A percentile compares a stretch with the other conserved stretches of the same genome.
These are phyloP conservation scores for Ciborinia camelliae DNA, from an alignment of 2,329 filamentous ascomycete genomes.

Conservation along the genomic window DNA sequence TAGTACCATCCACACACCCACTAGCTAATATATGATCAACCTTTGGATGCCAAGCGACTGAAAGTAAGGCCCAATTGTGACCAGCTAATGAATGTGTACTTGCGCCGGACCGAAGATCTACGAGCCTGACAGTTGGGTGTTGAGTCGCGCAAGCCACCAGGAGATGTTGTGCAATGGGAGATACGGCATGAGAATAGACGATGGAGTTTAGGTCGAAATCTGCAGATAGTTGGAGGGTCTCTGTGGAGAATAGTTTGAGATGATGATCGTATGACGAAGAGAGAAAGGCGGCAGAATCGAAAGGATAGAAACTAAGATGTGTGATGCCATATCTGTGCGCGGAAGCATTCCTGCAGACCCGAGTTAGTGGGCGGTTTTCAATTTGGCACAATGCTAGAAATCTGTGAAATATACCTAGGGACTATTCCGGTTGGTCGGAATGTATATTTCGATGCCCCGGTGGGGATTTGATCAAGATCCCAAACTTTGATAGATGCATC, in stretches of 20 bases:
- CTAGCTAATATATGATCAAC: constrained; percentile 77
- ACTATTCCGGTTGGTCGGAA: constrained; percentile 55
- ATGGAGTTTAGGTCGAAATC: constrained; percentile 66
- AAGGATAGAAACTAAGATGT: constrained; percentile 73
- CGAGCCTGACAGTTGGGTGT: constrained; percentile 75
- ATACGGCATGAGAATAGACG: constrained; percentile 75
- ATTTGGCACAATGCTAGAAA: constrained; percentile 5
- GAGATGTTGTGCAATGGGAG: constrained; percentile 66
- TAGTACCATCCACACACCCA: constrained; percentile 78
- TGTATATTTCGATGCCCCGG: constrained; percentile 40
- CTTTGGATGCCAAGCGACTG: constrained; percentile 77
- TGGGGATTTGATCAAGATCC: constrained; percentile 68
- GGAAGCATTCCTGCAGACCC: constrained; percentile 28
- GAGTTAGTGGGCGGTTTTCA: constrained; percentile 2
- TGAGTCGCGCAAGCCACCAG: constrained; percentile 87
- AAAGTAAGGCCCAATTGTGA: constrained; percentile 63
- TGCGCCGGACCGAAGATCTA: constrained; percentile 81
- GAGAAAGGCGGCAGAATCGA: constrained; percentile 71
- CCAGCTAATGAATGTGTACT: constrained; percentile 68
- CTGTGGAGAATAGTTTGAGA: constrained; percentile 70
- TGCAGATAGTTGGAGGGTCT: constrained; percentile 57
- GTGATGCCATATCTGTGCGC: constrained; percentile 70
- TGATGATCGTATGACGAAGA: constrained; percentile 76
- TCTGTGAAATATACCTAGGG: constrained; percentile 38
- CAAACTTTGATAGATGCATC: constrained; percentile 83